Evolutionary conservation across 495 filamentous ascomycete genomes (phyloP).

Genomic region (Choiromyces venosus): DNA sequence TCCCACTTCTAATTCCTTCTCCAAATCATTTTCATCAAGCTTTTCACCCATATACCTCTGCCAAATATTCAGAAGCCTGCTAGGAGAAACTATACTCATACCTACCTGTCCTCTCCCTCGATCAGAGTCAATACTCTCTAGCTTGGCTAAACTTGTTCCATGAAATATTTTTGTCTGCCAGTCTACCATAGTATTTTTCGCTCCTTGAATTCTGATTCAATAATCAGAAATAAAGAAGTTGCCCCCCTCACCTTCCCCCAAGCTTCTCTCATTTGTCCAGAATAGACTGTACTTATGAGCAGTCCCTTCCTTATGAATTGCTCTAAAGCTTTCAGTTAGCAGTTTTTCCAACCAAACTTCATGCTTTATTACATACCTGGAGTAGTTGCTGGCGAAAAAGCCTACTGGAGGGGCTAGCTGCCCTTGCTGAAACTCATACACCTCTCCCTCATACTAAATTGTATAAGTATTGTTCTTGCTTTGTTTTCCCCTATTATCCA

Average conservation of each 20-base stretch:
- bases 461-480: neutral
- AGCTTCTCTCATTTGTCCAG: neutral
- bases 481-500: neutral
- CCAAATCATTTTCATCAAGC: neutral
- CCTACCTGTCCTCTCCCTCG: neutral
- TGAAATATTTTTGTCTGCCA: constrained; percentile 7
- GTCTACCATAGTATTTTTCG: neutral
- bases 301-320: neutral
- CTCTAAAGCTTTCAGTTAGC: neutral
- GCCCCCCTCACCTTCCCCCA: neutral
- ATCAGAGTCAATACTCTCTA: neutral
- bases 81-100: constrained; percentile 13
- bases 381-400: too few species aligned
- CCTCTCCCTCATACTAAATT: neutral
- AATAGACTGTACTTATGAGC: neutral
- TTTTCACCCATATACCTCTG: neutral
- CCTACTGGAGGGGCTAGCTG: too few species aligned
- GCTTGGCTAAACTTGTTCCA: constrained; percentile 7
- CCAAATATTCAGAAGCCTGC: neutral
- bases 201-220: neutral
- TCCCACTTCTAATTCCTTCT: neutral
- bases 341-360: neutral
- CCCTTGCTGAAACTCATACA: neutral
- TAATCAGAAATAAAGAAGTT: neutral
- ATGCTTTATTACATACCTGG: neutral